Base-by-base conservation (phyloP, 331 rosid species). In the Malus hybrid region DNA sequence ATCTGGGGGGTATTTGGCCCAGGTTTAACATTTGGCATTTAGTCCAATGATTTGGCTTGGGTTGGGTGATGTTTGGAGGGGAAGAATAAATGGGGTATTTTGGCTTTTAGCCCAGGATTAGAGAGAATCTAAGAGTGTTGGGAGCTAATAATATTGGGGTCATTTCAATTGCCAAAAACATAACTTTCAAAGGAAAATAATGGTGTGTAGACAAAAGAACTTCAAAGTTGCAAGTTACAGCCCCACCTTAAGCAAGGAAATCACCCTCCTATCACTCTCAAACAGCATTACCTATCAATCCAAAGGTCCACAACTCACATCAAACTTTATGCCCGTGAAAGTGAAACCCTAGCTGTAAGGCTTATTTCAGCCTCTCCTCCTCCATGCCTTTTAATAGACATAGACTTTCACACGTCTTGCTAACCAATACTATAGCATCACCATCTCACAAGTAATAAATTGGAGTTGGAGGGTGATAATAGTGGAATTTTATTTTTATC, bases 111-210 rank as follows among this genome's bases (percentile, higher is more conserved):
- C 24, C 24, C 24, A 24, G 24, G 24, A 24, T 24, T 24, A 24
- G 24, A 24, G 24, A 24, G 24, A 24, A 24, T 24, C 24, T 24
- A 24, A 44, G 15, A 44, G 50, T 44, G 50, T 44, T 11, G 50
- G 16, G 65, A 5, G 31, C 27, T 10, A 62, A 62, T 62, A 5
- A 32, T 65, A 32, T 18, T 64, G 69, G 46, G 74, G 54, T 62
- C 71, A 65, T 64, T 55, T 56, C 80, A 78, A 75, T 50, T 19
- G 70, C 36, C 78, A 10, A 82, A 78, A 65, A 80, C 34, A 44
- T 15, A 75, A 28, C 32, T 29, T 22, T 48, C 73, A 32, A 48
- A 9, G 24, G 5, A 31, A 61, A 68, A 70, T 67, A 55, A 36
- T 76, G 67, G 79, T 76, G 56, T 44, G 56, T 70, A 6, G 60